Base-by-base conservation (phyloP, 805 yeast genomes). In the Ascoidea asiatica region DNA sequence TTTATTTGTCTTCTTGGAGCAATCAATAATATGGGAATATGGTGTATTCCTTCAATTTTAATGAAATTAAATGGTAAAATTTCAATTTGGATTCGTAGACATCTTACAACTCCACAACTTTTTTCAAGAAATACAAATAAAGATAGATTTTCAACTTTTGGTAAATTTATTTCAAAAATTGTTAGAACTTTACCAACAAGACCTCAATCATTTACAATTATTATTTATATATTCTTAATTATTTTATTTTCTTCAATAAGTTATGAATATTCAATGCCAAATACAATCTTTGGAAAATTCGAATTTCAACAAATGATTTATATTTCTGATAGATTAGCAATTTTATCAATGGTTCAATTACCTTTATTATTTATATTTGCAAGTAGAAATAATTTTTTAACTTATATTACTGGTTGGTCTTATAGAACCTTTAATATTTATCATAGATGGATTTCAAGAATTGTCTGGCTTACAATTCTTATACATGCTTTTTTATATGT, bases 291-390 rank as follows among this genome's bases (percentile, higher is more conserved):
- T 48, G 51, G 55, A 3, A 56, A 62, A 39, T 45, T 50, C 7
- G 52, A 45, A 29, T 62, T 62, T 5, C 60, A 57, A 38, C 46
- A 42, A 13, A 53, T 53, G 44, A 64, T 64, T 21, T 54, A 55
- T 29, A 46, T 61, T 4, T 75, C 72, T 3, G 75, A 72, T 53
- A 57, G 76, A 51, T 58, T 71, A 0, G 77, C 75, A 1, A 71
- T 70, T 4, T 50, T 71, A 21, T 67, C 70, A 2, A 61, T 62
- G 1, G 53, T 53, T 29, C 69, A 65, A 44, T 45, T 65, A 19
- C 70, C 70, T 5, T 42, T 65, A 22, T 47, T 61, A 5, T 58
- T 58, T 44, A 43, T 59, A 35, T 64, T 65, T 48, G 52, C 66
- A n/a, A 53, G 65, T 0, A 52, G 70, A 49, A 63, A 62, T 40